These are phyloP conservation scores for Aspergillus leporis DNA, from an alignment of 495 filamentous ascomycete species.

Conservation along the genomic window DNA sequence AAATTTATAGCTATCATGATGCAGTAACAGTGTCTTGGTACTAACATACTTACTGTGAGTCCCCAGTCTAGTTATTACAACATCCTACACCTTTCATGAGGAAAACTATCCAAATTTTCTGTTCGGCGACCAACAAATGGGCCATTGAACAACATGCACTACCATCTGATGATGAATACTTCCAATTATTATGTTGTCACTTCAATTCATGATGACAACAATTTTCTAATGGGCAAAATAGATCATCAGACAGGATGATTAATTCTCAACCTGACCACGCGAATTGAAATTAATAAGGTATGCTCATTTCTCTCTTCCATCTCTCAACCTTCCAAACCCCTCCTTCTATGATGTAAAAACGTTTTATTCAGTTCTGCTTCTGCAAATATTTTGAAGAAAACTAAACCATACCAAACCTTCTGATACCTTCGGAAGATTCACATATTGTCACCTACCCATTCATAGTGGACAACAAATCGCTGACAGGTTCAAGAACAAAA, in stretches of 20 bases:
- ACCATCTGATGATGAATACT: conserved; percentile 81
- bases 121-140: conserved; percentile 79
- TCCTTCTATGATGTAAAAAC: conserved; percentile 71
- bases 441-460: conserved; percentile 13
- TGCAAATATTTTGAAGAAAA: conserved; percentile 80
- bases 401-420: conserved; percentile 73
- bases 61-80: conserved; percentile 1
- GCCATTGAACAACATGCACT: conserved; percentile 97
- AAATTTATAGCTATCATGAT: conserved; percentile 3
- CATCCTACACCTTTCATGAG: conserved; percentile 51
- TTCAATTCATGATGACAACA: neutral
- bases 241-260: neutral
- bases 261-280: neutral
- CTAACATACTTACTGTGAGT: conserved; percentile 34
- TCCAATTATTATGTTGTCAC: neutral
- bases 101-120: conserved; percentile 60
- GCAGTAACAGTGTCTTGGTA: neutral
- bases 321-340: neutral
- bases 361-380: conserved; percentile 91
- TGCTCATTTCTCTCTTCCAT: conserved; percentile 20
- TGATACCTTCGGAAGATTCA: conserved; percentile 39
- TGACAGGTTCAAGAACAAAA: conserved; percentile 29
- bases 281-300: conserved; percentile 11
- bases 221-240: neutral
- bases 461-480: conserved; percentile 16